Percentiles rank a stretch among this genome's conserved stretches.
phyloP scores from a whole-genome alignment of 1,284 basidiomycete species.

The Hemileia vastatrix region DNA sequence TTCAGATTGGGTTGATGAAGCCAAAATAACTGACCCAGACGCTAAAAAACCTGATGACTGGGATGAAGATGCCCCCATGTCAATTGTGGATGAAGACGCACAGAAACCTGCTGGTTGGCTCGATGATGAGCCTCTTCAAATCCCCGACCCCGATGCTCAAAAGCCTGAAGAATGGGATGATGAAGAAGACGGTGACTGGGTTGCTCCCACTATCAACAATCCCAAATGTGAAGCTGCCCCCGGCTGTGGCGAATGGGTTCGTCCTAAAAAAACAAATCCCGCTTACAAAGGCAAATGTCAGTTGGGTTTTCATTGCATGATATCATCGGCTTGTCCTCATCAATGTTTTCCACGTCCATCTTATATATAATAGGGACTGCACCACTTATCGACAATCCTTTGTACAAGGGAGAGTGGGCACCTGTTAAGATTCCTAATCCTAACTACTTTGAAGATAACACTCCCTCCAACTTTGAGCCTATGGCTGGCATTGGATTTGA shows the following conservation, averaged over 20 bases:
- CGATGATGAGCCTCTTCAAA: slow-evolving; percentile 67
- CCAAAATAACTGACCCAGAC: slow-evolving; percentile 72
- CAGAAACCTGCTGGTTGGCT: slow-evolving; percentile 91
- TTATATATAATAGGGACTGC: slow-evolving; percentile 43
- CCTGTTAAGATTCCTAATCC: slow-evolving; percentile 90
- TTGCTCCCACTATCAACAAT: slow-evolving; percentile 68
- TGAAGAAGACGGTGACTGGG: slow-evolving; percentile 98
- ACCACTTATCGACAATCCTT: slow-evolving; percentile 90
- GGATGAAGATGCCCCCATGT: slow-evolving; percentile 88
- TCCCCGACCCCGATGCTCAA: slow-evolving; percentile 75
- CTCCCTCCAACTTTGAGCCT: slow-evolving; percentile 57
- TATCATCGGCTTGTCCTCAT: background rate
- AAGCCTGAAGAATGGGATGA: slow-evolving; percentile 99
- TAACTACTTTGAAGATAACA: slow-evolving; percentile 75
- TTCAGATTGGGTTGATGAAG: slow-evolving; percentile 80
- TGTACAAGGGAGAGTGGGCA: slow-evolving; percentile 91
- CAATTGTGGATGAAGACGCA: slow-evolving; percentile 78
- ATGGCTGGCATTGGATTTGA: slow-evolving; percentile 86
- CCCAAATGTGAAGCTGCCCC: slow-evolving; percentile 78
- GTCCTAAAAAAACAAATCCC: slow-evolving; percentile 39
- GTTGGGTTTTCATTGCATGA: background rate
- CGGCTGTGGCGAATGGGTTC: slow-evolving; percentile 73
- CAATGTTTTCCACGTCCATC: background rate
- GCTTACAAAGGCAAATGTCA: slow-evolving; percentile 44
- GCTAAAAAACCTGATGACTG: slow-evolving; percentile 72